Evolutionary conservation across 1,284 basidiomycete species (phyloP).

Genomic region (Wolfiporia cocos): DNA sequence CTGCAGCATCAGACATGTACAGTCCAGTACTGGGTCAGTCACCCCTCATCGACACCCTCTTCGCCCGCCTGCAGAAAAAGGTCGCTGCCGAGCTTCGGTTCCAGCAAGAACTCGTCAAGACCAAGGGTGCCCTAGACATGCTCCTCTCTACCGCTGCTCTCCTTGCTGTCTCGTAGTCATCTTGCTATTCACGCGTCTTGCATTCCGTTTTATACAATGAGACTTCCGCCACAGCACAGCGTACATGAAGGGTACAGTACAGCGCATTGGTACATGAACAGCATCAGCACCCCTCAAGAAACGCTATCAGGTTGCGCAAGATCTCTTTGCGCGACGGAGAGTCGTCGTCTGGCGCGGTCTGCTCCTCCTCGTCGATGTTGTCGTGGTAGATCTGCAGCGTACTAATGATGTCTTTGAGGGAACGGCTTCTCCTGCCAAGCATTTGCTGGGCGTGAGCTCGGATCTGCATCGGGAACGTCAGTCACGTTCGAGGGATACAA

Average conservation of each 20-base stretch:
- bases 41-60: constrained; percentile 85
- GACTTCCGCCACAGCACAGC: too few relatives aligned
- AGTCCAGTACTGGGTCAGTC: constrained; percentile 88
- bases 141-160: constrained; percentile 65
- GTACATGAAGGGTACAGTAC: constrained; percentile 13
- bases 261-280: constrained; percentile 3
- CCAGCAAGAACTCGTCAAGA: constrained; percentile 81
- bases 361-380: constrained; percentile 59
- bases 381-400: constrained; percentile 65
- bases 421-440: constrained; percentile 64
- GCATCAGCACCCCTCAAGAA: constrained; percentile 40
- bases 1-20: constrained; percentile 74
- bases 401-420: constrained; percentile 57
- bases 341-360: constrained; percentile 23
- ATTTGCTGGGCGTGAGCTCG: constrained; percentile 70
- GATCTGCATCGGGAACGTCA: constrained; percentile 41
- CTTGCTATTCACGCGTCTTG: background rate
- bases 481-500: constrained; percentile 1
- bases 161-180: constrained; percentile 15
- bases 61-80: constrained; percentile 80
- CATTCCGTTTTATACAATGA: background rate
- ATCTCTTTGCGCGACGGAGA: constrained; percentile 63
- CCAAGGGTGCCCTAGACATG: constrained; percentile 92
- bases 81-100: constrained; percentile 85
- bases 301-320: constrained; percentile 59